Evolutionary conservation across 345 rosid species (phyloP).

Genomic region (Lepidium africanum): DNA sequence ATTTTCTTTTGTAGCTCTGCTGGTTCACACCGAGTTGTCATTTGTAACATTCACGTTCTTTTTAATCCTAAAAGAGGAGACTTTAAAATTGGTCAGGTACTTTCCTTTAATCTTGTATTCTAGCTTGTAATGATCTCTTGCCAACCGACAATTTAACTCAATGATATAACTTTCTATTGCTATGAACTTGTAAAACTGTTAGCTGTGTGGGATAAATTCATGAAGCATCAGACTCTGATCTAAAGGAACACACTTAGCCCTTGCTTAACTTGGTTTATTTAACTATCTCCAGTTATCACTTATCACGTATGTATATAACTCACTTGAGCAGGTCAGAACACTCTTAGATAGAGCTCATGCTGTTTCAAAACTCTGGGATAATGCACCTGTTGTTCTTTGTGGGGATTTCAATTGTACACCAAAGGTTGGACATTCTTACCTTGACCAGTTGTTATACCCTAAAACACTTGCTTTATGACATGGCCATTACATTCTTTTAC

Average conservation of each 20-base stretch:
- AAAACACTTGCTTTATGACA: not conserved
- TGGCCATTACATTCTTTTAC: slow-evolving; percentile 20
- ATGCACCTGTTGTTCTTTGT: slow-evolving; percentile 88
- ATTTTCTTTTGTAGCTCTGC: slow-evolving; percentile 37
- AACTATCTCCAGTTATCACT: not conserved
- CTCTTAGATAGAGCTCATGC: slow-evolving; percentile 70
- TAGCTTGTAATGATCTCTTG: not conserved
- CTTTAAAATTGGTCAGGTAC: slow-evolving; percentile 93
- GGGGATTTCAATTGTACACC: slow-evolving; percentile 97
- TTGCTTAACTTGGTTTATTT: not conserved
- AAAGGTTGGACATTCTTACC: slow-evolving; percentile 42
- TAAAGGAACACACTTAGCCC: not conserved
- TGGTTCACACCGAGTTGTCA: slow-evolving; percentile 44
- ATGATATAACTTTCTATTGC: not conserved
- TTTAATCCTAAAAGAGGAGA: slow-evolving; percentile 97
- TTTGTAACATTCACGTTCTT: slow-evolving; percentile 90
- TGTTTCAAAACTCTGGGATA: slow-evolving; percentile 70
- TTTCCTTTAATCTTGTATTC: not conserved
- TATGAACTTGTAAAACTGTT: not conserved
- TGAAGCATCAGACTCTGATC: not conserved
- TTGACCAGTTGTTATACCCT: not conserved
- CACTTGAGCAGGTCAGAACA: slow-evolving; percentile 54
- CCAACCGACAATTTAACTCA: not conserved
- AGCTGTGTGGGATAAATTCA: not conserved
- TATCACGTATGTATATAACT: not conserved